Percentiles rank a stretch among this genome's conserved stretches.
These are phyloP conservation scores for Yamadazyma spencermartinsiae DNA, from an alignment of 1,139 yeast genomes.

Conservation along the genomic window DNA sequence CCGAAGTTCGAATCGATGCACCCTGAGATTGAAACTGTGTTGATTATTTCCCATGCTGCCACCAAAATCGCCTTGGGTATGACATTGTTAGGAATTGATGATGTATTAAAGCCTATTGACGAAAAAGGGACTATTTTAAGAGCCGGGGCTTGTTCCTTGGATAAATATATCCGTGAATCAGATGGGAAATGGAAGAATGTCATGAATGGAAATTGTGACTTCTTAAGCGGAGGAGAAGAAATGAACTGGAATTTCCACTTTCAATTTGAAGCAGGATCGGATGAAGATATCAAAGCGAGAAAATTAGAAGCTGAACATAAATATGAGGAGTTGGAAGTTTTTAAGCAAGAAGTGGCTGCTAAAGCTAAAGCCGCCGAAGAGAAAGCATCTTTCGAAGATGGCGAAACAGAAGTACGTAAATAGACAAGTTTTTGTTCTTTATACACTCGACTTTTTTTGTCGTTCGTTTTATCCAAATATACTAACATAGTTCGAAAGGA, in stretches of 20 bases:
- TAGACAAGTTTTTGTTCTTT: conserved; percentile 5
- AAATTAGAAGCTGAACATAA: conserved; percentile 22
- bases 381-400: conserved; percentile 13
- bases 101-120: conserved; percentile 52
- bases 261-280: conserved; percentile 74
- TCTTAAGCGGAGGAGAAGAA: conserved; percentile 75
- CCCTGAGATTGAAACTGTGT: conserved; percentile 56
- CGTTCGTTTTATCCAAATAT: conserved; percentile 6
- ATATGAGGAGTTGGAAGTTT: conserved; percentile 11
- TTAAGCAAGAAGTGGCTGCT: conserved; percentile 2
- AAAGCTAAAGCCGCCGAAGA: conserved; percentile 2
- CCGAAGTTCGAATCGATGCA: conserved; percentile 49
- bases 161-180: conserved; percentile 27
- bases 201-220: conserved; percentile 69
- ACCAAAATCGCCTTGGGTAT: conserved; percentile 77
- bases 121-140: conserved; percentile 39
- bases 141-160: conserved; percentile 49
- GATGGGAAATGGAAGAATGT: conserved; percentile 51
- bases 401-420: conserved; percentile 39
- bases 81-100: conserved; percentile 52
- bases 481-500: conserved; percentile 31
- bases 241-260: conserved; percentile 84
- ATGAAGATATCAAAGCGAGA: conserved; percentile 64
- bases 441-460: not conserved
- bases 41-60: conserved; percentile 82